Base-by-base conservation (phyloP, 179 eudicot genomes). In the Carnegiea gigantea region DNA sequence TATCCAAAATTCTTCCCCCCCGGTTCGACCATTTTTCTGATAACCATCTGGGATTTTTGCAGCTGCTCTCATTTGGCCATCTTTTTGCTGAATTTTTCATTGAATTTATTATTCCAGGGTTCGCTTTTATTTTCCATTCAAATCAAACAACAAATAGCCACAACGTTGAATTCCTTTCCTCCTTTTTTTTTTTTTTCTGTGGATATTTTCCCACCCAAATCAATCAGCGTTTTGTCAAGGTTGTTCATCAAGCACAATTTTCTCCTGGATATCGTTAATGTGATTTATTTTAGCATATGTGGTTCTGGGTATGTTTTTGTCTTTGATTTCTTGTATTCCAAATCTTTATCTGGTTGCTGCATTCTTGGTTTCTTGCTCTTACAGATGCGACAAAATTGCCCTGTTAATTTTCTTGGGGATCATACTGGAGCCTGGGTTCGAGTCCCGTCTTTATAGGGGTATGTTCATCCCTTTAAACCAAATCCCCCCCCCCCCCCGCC, bases 201-300 rank as follows among this genome's bases (percentile, higher is more conserved):
- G n/a, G 72, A 38, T 13, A 11, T 67, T 30, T 26, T 67, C 40
- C 40, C 72, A 67, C 72, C 15, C 36, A 67, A 67, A 67, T 67
- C 30, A 7, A 62, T 38, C 26, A 30, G 4, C 21, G 7, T 78
- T 67, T 43, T 70, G 43, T 46, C 18, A 76, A 65, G 59, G 49
- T 81, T 84, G 80, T 54, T 81, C 73, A 77, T 15, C 4, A n/a
- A 28, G 12, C 36, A 70, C 80, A 82, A 79, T 62, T 21, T 62
- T 62, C 13, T 62, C 3, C 68, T 17, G 84, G 67, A 81, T 71
- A 11, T 14, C 28, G 17, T 24, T 46, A 13, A 26, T 60, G n/a
- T 57, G 62, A 57, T 57, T 57, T 21, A 57, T 57, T 57, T 4
- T 24, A 1, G 0, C 23, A 62, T 11, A 62, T n/a, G 1, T 67